phyloP scores from a whole-genome alignment of 2,329 filamentous ascomycete species.

The Alternaria viburni region DNA sequence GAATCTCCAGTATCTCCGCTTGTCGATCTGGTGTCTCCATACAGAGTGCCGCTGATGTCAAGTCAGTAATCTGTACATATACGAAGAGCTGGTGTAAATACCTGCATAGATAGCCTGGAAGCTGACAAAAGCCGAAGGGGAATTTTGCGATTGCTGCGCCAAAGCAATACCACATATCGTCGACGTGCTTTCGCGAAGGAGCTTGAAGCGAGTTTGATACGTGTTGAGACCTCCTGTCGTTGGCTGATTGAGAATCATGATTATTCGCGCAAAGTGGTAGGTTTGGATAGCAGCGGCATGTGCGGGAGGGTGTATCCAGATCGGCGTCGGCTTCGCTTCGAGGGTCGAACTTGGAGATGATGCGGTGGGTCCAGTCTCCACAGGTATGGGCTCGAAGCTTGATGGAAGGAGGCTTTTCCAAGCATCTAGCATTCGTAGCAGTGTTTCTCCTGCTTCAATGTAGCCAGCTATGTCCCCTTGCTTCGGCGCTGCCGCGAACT shows the following conservation, averaged over 20 bases:
- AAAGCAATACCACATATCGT: conserved; percentile 59
- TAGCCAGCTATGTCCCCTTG: conserved; percentile 44
- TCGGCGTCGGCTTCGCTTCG: conserved; percentile 15
- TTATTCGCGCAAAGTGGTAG: conserved; percentile 60
- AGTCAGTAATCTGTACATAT: background rate
- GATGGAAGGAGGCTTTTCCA: conserved; percentile 55
- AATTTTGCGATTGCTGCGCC: conserved; percentile 41
- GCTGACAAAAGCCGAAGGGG: conserved; percentile 38
- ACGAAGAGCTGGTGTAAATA: conserved; percentile 5
- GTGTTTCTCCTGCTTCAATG: conserved; percentile 54
- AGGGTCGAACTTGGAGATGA: conserved; percentile 11
- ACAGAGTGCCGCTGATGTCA: conserved; percentile 22
- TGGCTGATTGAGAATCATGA: conserved; percentile 61
- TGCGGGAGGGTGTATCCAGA: conserved; percentile 39
- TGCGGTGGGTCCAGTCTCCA: conserved; percentile 5
- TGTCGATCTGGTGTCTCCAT: conserved; percentile 29
- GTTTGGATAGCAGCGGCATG: conserved; percentile 57
- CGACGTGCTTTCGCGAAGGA: conserved; percentile 55
- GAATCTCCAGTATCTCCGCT: conserved; percentile 19
- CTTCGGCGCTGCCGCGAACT: conserved; percentile 61
- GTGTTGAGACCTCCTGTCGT: conserved; percentile 57
- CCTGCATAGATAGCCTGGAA: conserved; percentile 41
- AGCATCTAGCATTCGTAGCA: conserved; percentile 58
- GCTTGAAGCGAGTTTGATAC: conserved; percentile 53
- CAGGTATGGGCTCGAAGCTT: conserved; percentile 53